Evolutionary conservation across 139 green algal species (phyloP).

Genomic region (Mychonastes homosphaera): DNA sequence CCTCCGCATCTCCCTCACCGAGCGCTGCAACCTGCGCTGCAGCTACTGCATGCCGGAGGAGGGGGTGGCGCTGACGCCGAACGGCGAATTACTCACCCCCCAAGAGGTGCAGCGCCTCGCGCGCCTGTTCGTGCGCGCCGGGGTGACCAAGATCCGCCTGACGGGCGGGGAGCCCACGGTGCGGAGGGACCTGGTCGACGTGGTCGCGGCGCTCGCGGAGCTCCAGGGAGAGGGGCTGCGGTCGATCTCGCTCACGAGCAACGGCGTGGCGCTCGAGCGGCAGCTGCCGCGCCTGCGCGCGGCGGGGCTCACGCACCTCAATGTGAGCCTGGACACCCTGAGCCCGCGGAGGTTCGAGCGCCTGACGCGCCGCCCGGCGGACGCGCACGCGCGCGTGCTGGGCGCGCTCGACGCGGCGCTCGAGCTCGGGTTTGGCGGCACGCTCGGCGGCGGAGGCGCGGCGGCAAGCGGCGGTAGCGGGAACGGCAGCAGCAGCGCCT

Average conservation of each 20-base stretch:
- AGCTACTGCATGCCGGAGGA: constrained; percentile 98
- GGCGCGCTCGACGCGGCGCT: constrained; percentile 61
- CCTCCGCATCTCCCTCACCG: constrained; percentile 94
- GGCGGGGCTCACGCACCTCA: constrained; percentile 70
- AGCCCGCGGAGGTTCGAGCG: constrained; percentile 71
- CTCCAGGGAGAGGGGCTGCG: constrained; percentile 48
- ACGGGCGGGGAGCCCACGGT: constrained; percentile 96
- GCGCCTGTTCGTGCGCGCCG: constrained; percentile 65
- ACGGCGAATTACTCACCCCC: constrained; percentile 51
- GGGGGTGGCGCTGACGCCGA: constrained; percentile 77
- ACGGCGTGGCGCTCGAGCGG: constrained; percentile 73
- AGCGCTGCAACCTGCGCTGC: constrained; percentile 97
- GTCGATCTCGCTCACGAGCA: constrained; percentile 83
- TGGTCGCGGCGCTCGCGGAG: constrained; percentile 37
- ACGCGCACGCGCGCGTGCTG: constrained; percentile 70
- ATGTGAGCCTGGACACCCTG: constrained; percentile 94
- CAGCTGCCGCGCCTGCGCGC: constrained; percentile 46
- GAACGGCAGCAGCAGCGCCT: background rate
- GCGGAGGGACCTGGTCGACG: constrained; percentile 66
- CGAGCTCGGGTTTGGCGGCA: constrained; percentile 67
- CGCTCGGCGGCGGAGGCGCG: constrained; percentile 30
- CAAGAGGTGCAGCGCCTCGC: constrained; percentile 72
- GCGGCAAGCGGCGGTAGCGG: background rate
- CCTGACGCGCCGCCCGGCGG: constrained; percentile 76
- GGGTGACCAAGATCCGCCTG: constrained; percentile 89